Percentiles rank a stretch among this genome's conserved stretches.
Conservation (phyloP, 768 basidiomycete genomes). For the Postia placenta region DNA sequence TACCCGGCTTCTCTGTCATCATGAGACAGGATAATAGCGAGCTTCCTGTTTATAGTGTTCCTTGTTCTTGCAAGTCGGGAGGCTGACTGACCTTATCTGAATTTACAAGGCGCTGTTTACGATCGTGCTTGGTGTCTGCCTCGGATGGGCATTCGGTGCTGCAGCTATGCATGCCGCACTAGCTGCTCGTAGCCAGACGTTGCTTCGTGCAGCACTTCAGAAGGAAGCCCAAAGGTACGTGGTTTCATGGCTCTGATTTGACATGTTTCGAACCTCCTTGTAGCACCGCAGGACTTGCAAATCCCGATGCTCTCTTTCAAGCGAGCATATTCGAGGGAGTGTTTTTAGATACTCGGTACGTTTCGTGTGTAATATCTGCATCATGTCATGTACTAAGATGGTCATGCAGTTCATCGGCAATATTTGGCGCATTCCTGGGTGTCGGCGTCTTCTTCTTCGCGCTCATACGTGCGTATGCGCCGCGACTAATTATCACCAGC, state of each 20-base stretch:
- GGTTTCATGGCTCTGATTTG: neutral
- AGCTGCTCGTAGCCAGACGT: conserved; percentile 28
- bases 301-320: conserved; percentile 32
- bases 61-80: no score
- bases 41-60: no score
- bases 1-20: no score
- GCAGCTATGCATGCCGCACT: conserved; percentile 48
- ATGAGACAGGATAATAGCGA: no score
- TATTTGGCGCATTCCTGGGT: conserved; percentile 45
- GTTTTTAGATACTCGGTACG: conserved; percentile 40
- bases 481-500: conserved; percentile 37
- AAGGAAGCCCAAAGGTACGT: conserved; percentile 28
- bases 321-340: conserved; percentile 40
- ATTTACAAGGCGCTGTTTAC: conserved; percentile 40
- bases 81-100: no score
- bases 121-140: conserved; percentile 37
- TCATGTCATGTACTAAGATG: neutral
- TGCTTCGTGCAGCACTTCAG: conserved; percentile 23
- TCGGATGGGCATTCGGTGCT: conserved; percentile 51
- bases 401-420: conserved; percentile 30
- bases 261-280: conserved; percentile 4
- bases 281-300: conserved; percentile 29
- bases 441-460: conserved; percentile 40
- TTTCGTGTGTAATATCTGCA: neutral
- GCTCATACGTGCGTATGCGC: conserved; percentile 38